Base-by-base conservation (phyloP, 345 rosid species). In the Salix udensis region DNA sequence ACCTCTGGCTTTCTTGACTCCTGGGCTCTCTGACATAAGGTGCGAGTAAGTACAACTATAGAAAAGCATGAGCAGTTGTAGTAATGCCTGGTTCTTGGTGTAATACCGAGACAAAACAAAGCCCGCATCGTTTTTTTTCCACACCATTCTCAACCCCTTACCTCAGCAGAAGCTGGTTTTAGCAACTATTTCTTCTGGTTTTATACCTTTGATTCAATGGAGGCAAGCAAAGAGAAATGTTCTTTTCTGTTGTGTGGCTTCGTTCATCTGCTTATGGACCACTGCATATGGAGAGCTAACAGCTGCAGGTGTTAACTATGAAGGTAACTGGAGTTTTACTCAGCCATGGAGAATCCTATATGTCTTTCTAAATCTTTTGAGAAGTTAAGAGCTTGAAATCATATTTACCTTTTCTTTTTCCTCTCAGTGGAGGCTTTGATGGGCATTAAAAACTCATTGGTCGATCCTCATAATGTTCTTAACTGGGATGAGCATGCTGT, bases 291-390 rank as follows among this genome's bases (percentile, higher is more conserved):
- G 93, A 53, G 78, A 88, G 82, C 91, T 94, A 24, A 88, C 97
- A 68, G 81, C 93, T 21, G 83, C 89, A 85, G 98, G 97, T 74
- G 93, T 92, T 69, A 92, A 94, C 87, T 87, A 24, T 82, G 98
- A 94, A 92, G 98, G 98, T 92, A 90, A 80, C 7, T 78, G 67
- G 39, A 50, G 30, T 44, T 65, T 42, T 36, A 42, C 37, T 19
- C 28, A 42, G 53, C 55, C 1, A 55, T 11, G 28, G 26, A n/a
- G 28, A 55, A 55, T 55, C 11, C 11, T 21, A 55, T 23, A 58
- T 18, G 36, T 10, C 23, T 24, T 53, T 36, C 2, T 26, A 66
- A n/a, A 5, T 72, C 39, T 24, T 10, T 26, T 13, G 7, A 14
- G 16, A 12, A 19, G 37, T 36, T 72, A 19, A 60, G 36, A 26